Evolutionary conservation across 2,329 filamentous ascomycete genomes (phyloP).

Genomic region (Elsinoe fawcettii): DNA sequence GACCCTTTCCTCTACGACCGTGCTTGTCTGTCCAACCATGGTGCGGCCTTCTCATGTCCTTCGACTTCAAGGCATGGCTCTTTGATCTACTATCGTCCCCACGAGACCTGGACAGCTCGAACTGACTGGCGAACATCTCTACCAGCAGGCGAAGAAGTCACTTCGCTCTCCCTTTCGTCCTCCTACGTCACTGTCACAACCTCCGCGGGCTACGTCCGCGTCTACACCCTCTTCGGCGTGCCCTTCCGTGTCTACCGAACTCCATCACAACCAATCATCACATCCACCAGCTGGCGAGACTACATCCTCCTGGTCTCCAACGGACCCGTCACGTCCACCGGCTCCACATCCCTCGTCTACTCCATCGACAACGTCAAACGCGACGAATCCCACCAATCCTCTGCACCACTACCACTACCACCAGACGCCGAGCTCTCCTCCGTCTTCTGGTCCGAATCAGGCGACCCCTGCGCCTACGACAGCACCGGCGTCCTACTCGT

Average conservation of each 20-base stretch:
- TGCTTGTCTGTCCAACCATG: slow-evolving; percentile 78
- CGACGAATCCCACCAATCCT: slow-evolving; percentile 88
- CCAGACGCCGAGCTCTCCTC: slow-evolving; percentile 65
- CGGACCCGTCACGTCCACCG: slow-evolving; percentile 72
- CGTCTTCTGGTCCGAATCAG: slow-evolving; percentile 85
- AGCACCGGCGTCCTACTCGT: slow-evolving; percentile 81
- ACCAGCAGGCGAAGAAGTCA: slow-evolving; percentile 78
- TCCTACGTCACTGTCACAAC: slow-evolving; percentile 88
- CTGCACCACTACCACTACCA: slow-evolving; percentile 81
- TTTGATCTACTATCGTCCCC: slow-evolving; percentile 89
- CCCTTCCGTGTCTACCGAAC: slow-evolving; percentile 84
- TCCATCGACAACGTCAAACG: slow-evolving; percentile 91
- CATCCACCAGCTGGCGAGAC: slow-evolving; percentile 88
- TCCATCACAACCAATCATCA: slow-evolving; percentile 82
- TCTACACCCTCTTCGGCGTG: slow-evolving; percentile 88
- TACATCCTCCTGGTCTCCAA: slow-evolving; percentile 97
- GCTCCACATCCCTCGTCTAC: slow-evolving; percentile 71
- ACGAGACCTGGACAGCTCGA: slow-evolving; percentile 91
- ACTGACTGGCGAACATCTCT: slow-evolving; percentile 83
- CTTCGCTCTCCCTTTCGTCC: slow-evolving; percentile 82
- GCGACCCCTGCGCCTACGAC: slow-evolving; percentile 97
- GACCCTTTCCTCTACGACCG: slow-evolving; percentile 96
- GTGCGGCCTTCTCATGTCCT: slow-evolving; percentile 76
- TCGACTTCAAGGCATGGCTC: slow-evolving; percentile 60
- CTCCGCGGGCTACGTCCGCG: slow-evolving; percentile 75